phyloP scores from a whole-genome alignment of 495 filamentous ascomycete species.

The Penicillium roqueforti region DNA sequence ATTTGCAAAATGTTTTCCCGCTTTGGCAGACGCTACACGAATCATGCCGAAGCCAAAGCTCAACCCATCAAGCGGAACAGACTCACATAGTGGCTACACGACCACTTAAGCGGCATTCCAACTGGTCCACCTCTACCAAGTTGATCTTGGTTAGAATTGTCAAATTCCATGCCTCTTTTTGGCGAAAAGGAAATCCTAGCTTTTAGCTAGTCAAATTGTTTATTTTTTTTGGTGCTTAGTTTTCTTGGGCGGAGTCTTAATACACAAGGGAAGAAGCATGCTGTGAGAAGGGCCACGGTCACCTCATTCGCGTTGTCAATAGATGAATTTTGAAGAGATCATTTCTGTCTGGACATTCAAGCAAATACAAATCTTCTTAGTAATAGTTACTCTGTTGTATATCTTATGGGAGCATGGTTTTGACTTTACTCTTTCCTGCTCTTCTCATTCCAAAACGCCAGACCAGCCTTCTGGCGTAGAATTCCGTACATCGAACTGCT shows the following conservation, averaged over 20 bases:
- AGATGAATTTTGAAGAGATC: background rate
- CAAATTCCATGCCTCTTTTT: background rate
- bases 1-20: constrained; percentile 62
- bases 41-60: constrained; percentile 27
- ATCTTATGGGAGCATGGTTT: background rate
- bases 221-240: background rate
- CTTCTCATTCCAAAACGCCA: constrained; percentile 47
- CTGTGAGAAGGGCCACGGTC: background rate
- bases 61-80: constrained; percentile 1
- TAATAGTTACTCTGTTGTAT: background rate
- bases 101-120: background rate
- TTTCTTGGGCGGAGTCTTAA: background rate
- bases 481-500: constrained; percentile 45
- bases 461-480: constrained; percentile 39
- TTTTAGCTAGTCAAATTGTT: background rate
- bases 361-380: background rate
- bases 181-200: background rate
- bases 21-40: constrained; percentile 49
- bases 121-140: background rate
- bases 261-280: background rate
- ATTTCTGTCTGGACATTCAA: background rate
- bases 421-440: constrained; percentile 29
- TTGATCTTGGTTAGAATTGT: constrained; percentile 9
- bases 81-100: background rate
- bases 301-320: background rate